Evolutionary conservation across 2,329 filamentous ascomycete species (phyloP), one percentile per base, ranked within the genome.

Genomic region (Venturia pyrina): DNA sequence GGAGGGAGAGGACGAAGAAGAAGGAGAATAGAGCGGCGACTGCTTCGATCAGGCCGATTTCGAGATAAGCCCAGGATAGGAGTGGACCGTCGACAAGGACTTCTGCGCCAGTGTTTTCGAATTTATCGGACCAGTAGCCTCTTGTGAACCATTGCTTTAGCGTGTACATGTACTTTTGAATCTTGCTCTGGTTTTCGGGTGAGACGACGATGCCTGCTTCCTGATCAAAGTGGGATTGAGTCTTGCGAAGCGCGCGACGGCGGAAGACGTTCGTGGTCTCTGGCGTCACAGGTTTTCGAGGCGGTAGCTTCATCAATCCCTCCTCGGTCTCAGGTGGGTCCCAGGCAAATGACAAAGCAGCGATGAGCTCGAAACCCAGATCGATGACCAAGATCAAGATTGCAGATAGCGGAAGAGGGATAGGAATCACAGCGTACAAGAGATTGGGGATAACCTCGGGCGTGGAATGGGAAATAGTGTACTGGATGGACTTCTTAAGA

Each of bases 401-500:
- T 5, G 63, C 63, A n/a, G 63, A 57, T 11, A 64, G 19, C 4
- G 63, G 63, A 21, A 64, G 63, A 2, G 63, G 63, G 34, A 64
- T 64, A 3, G 63, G 63, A 28, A 64, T 32, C 15, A 64, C 24
- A 8, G 53, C 63, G 34, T 37, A 64, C 5, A 64, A 46, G 15
- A 64, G 40, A 40, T 64, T 64, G 5, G 63, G 63, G 59, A 64
- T 59, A 40, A 64, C 48, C 34, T 64, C 44, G 4, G 63, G 63
- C 19, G 46, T 64, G 8, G 44, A 64, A n/a, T 64, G 63, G 5
- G 63, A 37, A 7, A 64, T 53, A 7, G 63, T 64, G 56, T 65
- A 65, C 34, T 62, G 69, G 32, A 76, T 73, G 40, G 75, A 75
- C 66, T 79, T 79, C 66, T 79, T 76, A 53, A 80, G 79, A 67